These are phyloP conservation scores for Xylogone sp. DNA, from an alignment of 2,329 filamentous ascomycete genomes.

Conservation along the genomic window DNA sequence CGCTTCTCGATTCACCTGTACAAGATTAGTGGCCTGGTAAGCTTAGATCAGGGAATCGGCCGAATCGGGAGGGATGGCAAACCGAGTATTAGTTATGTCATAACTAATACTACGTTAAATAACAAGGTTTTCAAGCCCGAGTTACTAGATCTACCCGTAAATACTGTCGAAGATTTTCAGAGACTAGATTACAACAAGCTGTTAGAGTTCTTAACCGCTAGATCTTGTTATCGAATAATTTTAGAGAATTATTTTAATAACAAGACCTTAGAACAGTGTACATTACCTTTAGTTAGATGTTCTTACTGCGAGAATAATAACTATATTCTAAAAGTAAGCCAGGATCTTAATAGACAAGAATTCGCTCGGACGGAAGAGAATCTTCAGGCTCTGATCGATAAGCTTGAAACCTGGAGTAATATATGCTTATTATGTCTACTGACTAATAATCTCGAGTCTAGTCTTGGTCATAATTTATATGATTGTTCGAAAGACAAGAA, in stretches of 20 bases:
- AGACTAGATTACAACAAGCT: neutral
- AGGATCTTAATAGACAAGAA: neutral
- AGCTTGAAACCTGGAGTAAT: neutral
- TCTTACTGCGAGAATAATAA: neutral
- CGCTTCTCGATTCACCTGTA: neutral
- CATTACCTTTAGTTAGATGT: neutral
- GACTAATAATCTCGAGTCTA: neutral
- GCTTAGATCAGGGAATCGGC: neutral
- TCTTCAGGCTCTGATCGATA: neutral
- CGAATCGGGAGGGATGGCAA: neutral
- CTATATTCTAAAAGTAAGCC: neutral
- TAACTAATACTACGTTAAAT: neutral
- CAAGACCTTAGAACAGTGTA: neutral
- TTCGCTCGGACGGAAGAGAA: neutral
- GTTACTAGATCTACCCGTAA: neutral
- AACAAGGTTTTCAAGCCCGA: neutral
- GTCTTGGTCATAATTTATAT: neutral
- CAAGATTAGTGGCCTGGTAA: neutral
- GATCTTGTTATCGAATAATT: neutral
- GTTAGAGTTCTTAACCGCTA: neutral
- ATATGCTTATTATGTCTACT: neutral
- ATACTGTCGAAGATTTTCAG: neutral
- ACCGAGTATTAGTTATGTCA: neutral
- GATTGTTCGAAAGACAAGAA: neutral
- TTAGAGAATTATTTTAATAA: neutral